Percentiles rank a stretch among this genome's conserved stretches.
These are phyloP conservation scores for Didymella pinodella DNA, from an alignment of 2,329 filamentous ascomycete species.

Conservation along the genomic window DNA sequence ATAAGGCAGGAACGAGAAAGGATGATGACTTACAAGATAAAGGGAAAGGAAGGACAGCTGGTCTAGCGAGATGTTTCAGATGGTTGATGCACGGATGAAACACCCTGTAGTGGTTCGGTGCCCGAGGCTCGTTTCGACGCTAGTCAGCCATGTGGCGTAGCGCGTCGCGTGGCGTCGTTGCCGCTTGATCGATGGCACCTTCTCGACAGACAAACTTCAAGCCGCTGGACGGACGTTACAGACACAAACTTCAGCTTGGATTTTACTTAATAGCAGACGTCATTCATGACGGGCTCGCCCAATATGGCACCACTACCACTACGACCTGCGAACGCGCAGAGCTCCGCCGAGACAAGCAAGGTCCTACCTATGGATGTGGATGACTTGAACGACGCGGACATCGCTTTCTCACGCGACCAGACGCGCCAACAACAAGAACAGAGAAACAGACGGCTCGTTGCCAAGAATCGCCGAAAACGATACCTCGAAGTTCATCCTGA, in stretches of 20 bases:
- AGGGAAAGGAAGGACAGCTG: slow-evolving; percentile 20
- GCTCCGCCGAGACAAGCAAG: slow-evolving; percentile 17
- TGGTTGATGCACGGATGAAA: slow-evolving; percentile 47
- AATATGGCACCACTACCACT: slow-evolving; percentile 38
- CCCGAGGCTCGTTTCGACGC: slow-evolving; percentile 30
- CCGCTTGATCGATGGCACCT: background rate
- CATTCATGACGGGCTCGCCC: slow-evolving; percentile 33
- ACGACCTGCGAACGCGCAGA: slow-evolving; percentile 30
- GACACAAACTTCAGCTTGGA: background rate
- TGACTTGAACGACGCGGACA: slow-evolving; percentile 26
- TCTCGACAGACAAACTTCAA: background rate
- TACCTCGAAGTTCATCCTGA: slow-evolving; percentile 76
- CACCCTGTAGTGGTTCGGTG: slow-evolving; percentile 38
- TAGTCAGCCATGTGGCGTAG: slow-evolving; percentile 22
- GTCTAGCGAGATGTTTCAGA: slow-evolving; percentile 34
- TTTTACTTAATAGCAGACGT: slow-evolving; percentile 25
- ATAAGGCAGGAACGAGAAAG: slow-evolving; percentile 18
- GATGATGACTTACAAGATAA: slow-evolving; percentile 12
- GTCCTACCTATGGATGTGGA: slow-evolving; percentile 21
- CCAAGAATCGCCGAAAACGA: slow-evolving; percentile 79
- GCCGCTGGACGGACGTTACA: background rate
- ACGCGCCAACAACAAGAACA: slow-evolving; percentile 29
- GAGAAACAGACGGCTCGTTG: slow-evolving; percentile 55
- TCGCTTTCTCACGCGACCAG: slow-evolving; percentile 23
- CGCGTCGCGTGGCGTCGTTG: slow-evolving; percentile 42